Conservation (phyloP, 2,329 filamentous ascomycete genomes). For the Botrytis galanthina region DNA sequence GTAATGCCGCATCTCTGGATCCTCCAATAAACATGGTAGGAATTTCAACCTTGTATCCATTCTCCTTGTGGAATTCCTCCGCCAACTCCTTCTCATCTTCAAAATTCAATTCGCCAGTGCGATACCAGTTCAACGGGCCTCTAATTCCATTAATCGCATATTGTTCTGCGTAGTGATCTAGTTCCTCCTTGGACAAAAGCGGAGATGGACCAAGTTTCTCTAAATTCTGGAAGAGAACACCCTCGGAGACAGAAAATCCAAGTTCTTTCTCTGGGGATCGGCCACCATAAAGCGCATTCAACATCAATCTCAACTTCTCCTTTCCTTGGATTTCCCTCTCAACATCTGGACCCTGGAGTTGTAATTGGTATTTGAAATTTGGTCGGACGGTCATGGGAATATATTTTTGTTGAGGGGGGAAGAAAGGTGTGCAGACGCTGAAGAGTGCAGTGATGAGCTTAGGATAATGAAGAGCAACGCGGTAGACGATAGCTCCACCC, state of each 20-base stretch:
- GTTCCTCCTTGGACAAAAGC: constrained; percentile 64
- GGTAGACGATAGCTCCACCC: constrained; percentile 77
- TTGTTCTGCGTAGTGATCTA: constrained; percentile 73
- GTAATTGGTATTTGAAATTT: constrained; percentile 81
- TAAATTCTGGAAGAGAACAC: constrained; percentile 63
- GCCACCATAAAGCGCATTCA: constrained; percentile 71
- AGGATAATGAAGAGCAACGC: constrained; percentile 71
- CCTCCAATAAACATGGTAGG: constrained; percentile 76
- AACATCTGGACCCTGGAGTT: constrained; percentile 68
- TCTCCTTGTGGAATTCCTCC: constrained; percentile 54
- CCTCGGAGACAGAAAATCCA: constrained; percentile 58
- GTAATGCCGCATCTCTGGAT: constrained; percentile 67
- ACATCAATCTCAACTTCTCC: constrained; percentile 64
- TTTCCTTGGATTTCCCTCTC: constrained; percentile 57
- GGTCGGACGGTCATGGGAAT: constrained; percentile 55
- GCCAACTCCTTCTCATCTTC: constrained; percentile 68
- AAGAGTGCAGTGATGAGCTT: constrained; percentile 72
- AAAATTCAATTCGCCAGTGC: constrained; percentile 68
- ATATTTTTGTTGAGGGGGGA: constrained; percentile 52
- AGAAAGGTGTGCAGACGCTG: constrained; percentile 76
- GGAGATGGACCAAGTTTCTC: constrained; percentile 54
- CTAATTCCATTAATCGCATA: constrained; percentile 71
- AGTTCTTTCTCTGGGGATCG: constrained; percentile 52
- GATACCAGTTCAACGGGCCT: constrained; percentile 88
- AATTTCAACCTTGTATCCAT: constrained; percentile 52